Evolutionary conservation across 352 stramenopile genomes (phyloP), one percentile per base, ranked within the genome.

Genomic region (Lagenidium sp.): DNA sequence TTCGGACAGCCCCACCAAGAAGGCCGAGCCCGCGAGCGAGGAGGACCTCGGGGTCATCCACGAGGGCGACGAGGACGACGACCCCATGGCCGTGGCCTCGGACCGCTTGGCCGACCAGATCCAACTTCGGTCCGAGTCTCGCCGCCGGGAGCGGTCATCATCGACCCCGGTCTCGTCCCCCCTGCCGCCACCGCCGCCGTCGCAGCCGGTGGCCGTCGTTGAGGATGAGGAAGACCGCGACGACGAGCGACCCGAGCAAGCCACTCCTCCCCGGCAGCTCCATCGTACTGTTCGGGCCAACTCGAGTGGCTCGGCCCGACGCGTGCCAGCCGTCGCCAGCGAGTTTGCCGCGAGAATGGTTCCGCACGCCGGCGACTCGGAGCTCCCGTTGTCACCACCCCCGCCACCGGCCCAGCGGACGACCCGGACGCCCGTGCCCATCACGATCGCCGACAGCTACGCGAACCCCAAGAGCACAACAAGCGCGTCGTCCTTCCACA

Each of bases 81-180:
- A 44, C 44, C 44, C 44, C 18, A 45, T 41, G 6, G 15, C 8
- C 8, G 28, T 15, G 8, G 52, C 50, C 22, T 40, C 40, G 6
- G 50, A 51, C 38, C 32, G 30, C 13, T 20, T 47, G n/a, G 47
- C 41, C 13, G 47, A 50, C 22, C 22, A 56, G 31, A 62, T 62
- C 37, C 53, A 49, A n/a, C 28, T 62, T 24, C 53, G 53, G 12
- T 62, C 53, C 15, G 47, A 55, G 19, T 45, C 41, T 18, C 29
- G 23, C 2, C 19, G 31, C 6, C 15, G 36, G n/a, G 32, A 12
- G 15, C 15, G 21, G 1, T 19, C 36, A n/a, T n/a, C n/a, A n/a
- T n/a, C n/a, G n/a, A n/a, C n/a, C n/a, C n/a, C n/a, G n/a, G n/a
- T n/a, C n/a, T n/a, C n/a, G n/a, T n/a, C n/a, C n/a, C n/a, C n/a